Evolutionary conservation across 306 rosid species (phyloP).

Genomic region (Cucurbita argyrosperma): DNA sequence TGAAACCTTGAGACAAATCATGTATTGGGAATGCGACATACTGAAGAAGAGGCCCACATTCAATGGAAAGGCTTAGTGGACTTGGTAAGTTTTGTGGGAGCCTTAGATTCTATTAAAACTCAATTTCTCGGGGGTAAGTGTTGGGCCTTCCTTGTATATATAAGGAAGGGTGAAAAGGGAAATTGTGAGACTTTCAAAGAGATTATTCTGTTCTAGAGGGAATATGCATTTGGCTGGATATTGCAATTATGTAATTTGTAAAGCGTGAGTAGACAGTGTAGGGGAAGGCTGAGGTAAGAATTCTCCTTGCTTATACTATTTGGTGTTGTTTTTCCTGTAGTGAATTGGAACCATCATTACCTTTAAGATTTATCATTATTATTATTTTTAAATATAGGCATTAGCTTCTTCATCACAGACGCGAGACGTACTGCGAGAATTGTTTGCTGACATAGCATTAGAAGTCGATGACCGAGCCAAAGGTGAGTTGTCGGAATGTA

Average conservation of each 20-base stretch:
- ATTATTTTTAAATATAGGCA: constrained; percentile 38
- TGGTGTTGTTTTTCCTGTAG: background rate
- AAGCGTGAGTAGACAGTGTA: background rate
- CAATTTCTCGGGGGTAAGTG: too few relatives aligned
- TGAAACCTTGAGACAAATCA: background rate
- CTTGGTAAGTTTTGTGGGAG: background rate
- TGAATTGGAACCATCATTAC: background rate
- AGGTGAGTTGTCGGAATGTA: constrained; percentile 33
- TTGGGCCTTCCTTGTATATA: too few relatives aligned
- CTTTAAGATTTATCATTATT: background rate
- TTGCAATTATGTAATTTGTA: background rate
- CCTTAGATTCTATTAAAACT: too few relatives aligned
- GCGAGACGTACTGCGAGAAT: constrained; percentile 81
- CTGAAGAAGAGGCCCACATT: background rate
- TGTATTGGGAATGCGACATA: background rate
- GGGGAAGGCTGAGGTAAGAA: background rate
- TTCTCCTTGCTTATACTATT: background rate
- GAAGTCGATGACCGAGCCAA: constrained; percentile 87
- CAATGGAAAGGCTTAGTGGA: background rate
- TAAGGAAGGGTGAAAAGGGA: too few relatives aligned
- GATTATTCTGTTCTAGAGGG: background rate
- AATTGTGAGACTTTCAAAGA: background rate
- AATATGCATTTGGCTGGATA: background rate
- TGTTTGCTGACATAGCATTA: constrained; percentile 84
- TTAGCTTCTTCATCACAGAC: constrained; percentile 65